Evolutionary conservation across 352 stramenopile genomes (phyloP).

Genomic region (Globisporangium irregulare): DNA sequence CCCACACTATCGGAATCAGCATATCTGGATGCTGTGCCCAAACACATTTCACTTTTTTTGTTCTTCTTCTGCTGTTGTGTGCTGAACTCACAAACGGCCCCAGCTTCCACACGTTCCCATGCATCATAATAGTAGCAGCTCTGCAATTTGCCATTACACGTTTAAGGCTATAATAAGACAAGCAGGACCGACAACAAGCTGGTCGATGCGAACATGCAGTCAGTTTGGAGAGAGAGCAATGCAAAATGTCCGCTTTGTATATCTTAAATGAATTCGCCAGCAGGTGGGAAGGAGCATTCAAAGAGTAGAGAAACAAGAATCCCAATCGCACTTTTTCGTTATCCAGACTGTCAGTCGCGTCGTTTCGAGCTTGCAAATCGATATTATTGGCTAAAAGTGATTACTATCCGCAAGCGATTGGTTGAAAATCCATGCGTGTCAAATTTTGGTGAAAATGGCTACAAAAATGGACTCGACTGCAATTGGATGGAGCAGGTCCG

Average conservation of each 20-base stretch:
- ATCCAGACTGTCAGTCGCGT: neutral
- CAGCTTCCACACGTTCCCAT: neutral
- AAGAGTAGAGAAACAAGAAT: neutral
- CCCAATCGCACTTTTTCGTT: neutral
- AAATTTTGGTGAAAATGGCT: neutral
- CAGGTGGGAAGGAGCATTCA: neutral
- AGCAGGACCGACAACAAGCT: neutral
- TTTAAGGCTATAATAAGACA: neutral
- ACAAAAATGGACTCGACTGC: neutral
- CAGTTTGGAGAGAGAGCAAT: neutral
- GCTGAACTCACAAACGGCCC: neutral
- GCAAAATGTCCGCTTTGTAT: neutral
- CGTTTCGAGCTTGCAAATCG: neutral
- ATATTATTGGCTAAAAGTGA: neutral
- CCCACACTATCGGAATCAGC: neutral
- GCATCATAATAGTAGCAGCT: neutral
- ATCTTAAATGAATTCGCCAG: neutral
- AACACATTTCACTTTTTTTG: neutral
- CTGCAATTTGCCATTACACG: neutral
- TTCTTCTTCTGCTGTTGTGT: neutral
- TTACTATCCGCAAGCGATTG: neutral
- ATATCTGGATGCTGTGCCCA: neutral
- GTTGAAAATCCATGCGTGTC: neutral
- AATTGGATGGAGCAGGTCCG: neutral
- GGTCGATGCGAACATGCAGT: neutral